phyloP scores from a whole-genome alignment of 2,329 filamentous ascomycete species.

The Verticillium nubilum region DNA sequence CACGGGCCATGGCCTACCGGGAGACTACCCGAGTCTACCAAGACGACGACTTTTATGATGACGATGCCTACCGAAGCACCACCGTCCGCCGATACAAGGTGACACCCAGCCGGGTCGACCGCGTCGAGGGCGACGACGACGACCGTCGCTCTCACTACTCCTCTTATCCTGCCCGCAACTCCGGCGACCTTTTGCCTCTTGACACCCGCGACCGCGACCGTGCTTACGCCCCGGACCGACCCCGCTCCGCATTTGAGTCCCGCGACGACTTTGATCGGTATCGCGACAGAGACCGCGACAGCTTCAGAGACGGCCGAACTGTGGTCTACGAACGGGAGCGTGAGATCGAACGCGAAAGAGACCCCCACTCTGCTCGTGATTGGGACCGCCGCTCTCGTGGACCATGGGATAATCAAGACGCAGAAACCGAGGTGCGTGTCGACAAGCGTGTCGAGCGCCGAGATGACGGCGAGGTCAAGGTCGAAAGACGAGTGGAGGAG shows the following conservation, averaged over 20 bases:
- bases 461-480: slow-evolving; percentile 45
- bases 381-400: slow-evolving; percentile 26
- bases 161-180: slow-evolving; percentile 26
- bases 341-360: slow-evolving; percentile 32
- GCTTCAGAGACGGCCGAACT: slow-evolving; percentile 13
- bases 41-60: slow-evolving; percentile 31
- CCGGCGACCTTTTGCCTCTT: slow-evolving; percentile 34
- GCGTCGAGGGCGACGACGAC: slow-evolving; percentile 39
- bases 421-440: slow-evolving; percentile 33
- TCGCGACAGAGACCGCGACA: slow-evolving; percentile 16
- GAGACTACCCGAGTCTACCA: slow-evolving; percentile 25
- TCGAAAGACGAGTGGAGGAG: slow-evolving; percentile 50
- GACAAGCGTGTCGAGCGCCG: slow-evolving; percentile 35
- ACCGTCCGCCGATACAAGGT: slow-evolving; percentile 52
- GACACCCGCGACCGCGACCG: slow-evolving; percentile 33
- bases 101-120: slow-evolving; percentile 32
- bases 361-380: slow-evolving; percentile 18
- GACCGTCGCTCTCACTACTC: slow-evolving; percentile 39
- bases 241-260: slow-evolving; percentile 44
- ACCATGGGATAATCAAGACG: slow-evolving; percentile 22
- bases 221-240: slow-evolving; percentile 39
- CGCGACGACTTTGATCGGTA: slow-evolving; percentile 20
- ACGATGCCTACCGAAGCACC: slow-evolving; percentile 39
- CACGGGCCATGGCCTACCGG: slow-evolving; percentile 22
- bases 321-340: slow-evolving; percentile 32